phyloP scores from a whole-genome alignment of 2,329 filamentous ascomycete species.

The Meredithiella fracta region DNA sequence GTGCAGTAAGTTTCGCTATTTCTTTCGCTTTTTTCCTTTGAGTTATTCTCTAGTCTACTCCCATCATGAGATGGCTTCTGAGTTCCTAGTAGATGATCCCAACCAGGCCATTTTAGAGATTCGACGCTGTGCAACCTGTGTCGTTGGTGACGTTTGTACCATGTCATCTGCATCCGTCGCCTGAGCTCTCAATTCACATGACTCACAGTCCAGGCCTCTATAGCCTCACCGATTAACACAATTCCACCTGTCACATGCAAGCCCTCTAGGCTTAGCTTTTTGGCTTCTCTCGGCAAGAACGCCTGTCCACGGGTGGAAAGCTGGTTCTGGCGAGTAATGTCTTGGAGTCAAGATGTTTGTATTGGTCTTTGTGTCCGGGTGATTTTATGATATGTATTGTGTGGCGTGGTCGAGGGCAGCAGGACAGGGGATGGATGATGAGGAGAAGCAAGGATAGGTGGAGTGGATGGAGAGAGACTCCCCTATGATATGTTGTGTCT shows the following conservation, averaged over 20 bases:
- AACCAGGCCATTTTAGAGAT: neutral
- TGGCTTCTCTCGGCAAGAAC: neutral
- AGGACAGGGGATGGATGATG: neutral
- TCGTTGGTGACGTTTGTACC: neutral
- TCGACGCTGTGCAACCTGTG: neutral
- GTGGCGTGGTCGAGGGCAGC: neutral
- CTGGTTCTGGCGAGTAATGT: neutral
- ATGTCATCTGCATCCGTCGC: neutral
- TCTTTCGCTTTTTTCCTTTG: neutral
- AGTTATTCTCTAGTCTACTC: neutral
- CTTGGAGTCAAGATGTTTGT: constrained; percentile 1
- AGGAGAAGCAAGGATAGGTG: neutral
- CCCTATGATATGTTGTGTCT: constrained; percentile 14
- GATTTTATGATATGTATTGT: neutral
- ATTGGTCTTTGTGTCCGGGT: neutral
- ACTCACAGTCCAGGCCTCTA: neutral
- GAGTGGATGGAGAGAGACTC: neutral
- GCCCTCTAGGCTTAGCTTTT: no score
- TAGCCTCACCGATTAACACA: no score
- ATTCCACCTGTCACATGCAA: neutral
- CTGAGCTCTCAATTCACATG: neutral
- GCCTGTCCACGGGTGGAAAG: neutral
- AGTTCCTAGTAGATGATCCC: neutral
- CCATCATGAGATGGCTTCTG: neutral
- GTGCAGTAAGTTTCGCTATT: constrained; percentile 51